Base-by-base conservation (phyloP, 495 filamentous ascomycete species). In the Penicillium odoratum region DNA sequence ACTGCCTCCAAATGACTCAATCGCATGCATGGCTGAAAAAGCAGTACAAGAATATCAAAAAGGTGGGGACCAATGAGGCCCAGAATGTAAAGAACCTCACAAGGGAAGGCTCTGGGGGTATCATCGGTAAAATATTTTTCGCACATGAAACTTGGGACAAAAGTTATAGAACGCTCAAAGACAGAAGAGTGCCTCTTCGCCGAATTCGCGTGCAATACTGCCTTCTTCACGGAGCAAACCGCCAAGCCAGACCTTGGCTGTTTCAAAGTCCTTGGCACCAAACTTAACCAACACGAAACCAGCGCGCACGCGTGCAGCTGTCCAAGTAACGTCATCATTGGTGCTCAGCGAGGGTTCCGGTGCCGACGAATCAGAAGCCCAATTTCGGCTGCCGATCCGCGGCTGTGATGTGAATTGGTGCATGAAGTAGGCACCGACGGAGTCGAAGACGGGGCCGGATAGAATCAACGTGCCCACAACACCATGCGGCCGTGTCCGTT, bases 221-320 rank as follows among this genome's bases (percentile, higher is more conserved):
- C 82, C 85, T 60, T 88, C 84, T 48, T 81, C 74, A 26, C 69
- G 72, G 33, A 90, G 63, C 61, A 89, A 74, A 5, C 66, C 69
- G 16, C 76, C 78, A 48, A 90, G 64, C 85, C 88, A 90, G 42
- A 73, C 68, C 59, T 80, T 81, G 36, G 83, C 85, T 2, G 84
- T 81, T 55, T 89, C 85, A 34, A 88, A 79, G 46, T 81, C 81
- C 58, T 66, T 71, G 2, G 86, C 86, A 4, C 81, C 82, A 67
- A 97, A 94, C 74, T 97, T 98, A 26, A 97, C 87, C 21, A 97
- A 78, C 8, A 93, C 86, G 62, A 91, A 96, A 2, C 91, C 91
- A 8, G 73, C 76, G 7, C 93, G 81, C 29, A 96, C 85, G 34
- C 80, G 81, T 25, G 92, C 88, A 15, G 90, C 92, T 21, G 92